Conservation (phyloP, 495 filamentous ascomycete species). For the Durotheca rogersii region DNA sequence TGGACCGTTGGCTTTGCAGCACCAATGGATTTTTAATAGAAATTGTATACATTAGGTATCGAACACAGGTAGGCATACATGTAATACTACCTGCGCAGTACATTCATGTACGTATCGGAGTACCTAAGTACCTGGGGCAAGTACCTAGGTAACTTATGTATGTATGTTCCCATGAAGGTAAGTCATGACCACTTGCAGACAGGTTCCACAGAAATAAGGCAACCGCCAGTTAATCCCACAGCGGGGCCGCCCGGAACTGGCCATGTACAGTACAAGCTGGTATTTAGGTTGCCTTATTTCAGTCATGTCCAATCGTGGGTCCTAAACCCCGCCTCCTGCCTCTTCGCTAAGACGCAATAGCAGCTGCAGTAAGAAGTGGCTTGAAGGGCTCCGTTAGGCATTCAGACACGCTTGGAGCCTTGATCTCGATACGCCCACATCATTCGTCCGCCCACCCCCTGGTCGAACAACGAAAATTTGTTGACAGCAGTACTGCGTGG, state of each 20-base stretch:
- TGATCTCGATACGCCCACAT: constrained; percentile 22
- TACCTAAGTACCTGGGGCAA: no score
- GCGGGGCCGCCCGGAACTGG: no score
- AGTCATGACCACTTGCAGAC: no score
- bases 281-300: neutral
- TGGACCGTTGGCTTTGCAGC: no score
- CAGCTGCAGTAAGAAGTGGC: constrained; percentile 23
- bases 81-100: no score
- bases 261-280: neutral
- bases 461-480: neutral
- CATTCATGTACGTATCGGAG: no score
- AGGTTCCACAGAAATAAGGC: constrained; percentile 23
- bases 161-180: no score
- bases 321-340: neutral
- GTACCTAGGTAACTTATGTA: no score
- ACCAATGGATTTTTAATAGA: no score
- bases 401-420: constrained; percentile 15
- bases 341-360: constrained; percentile 16
- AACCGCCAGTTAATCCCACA: constrained; percentile 3
- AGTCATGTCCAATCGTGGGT: neutral
- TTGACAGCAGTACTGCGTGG: neutral
- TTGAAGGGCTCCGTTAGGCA: constrained; percentile 7
- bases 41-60: no score
- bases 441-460: constrained; percentile 3
- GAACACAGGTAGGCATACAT: no score